Base-by-base conservation (phyloP, 805 yeast species). In the Kazachstania psychrophila region DNA sequence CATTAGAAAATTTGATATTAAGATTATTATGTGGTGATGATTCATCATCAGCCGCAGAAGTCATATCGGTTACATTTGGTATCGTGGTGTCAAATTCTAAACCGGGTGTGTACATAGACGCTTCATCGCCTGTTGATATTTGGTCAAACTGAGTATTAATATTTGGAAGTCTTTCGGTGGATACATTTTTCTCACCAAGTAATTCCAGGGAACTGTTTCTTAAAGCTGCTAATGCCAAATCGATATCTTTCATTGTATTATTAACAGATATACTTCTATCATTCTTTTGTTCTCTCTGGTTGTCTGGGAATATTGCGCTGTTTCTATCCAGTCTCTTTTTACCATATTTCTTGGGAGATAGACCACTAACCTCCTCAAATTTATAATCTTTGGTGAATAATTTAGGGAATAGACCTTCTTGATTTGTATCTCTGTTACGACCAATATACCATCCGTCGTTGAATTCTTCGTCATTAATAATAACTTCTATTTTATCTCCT, bases 381-480 rank as follows among this genome's bases (percentile, higher is more conserved):
- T 58, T 61, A 9, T 62, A 56, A 7, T 71, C 57, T 47, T 78
- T 77, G 2, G 96, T 88, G 58, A 89, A 89, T 5, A 85, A 75
- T 49, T 81, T 81, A 12, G 98, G 98, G 52, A 86, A 89, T 24
- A 89, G 64, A 0, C 98, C 98, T 6, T 84, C 87, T 36, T 73
- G 69, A 34, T 74, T 72, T 0, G 89, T 77, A 28, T 70, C 51
- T 33, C 84, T 54, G 49, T 88, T 88, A 40, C 75, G 76, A 3
- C 96, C 95, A 69, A 83, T 79, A 55, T 80, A 92, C 99, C 99
- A 92, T 17, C 96, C 96, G 58, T 92, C 97, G 49, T 84, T 83
- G 60, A 82, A 92, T 52, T 84, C 95, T 43, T 79, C 73, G 62
- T 92, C 98, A 60, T 87, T 96, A 29, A 92, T 83, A 14, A 92